phyloP scores from a whole-genome alignment of 768 basidiomycete genomes.

The Cubamyces sp. region DNA sequence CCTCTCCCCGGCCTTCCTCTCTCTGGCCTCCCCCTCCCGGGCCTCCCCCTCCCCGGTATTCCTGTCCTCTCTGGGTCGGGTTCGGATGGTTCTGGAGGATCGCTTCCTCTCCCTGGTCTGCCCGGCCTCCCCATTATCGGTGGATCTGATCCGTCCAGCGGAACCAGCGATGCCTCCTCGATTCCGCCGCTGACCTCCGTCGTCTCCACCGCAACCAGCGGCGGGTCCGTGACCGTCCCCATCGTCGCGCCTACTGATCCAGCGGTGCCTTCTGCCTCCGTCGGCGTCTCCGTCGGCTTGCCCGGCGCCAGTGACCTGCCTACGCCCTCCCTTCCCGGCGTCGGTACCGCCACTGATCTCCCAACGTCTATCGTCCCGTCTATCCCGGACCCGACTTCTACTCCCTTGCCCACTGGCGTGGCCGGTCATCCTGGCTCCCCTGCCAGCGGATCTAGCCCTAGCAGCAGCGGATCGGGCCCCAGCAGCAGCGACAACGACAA shows the following conservation, averaged over 20 bases:
- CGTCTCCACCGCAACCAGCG: background rate
- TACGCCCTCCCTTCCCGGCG: background rate
- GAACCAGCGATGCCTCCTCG: background rate
- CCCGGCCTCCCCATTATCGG: background rate
- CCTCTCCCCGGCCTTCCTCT: background rate
- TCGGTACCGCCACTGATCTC: background rate
- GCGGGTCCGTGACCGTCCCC: background rate
- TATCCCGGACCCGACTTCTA: background rate
- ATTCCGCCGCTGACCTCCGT: background rate
- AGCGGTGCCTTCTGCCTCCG: background rate
- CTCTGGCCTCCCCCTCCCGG: background rate
- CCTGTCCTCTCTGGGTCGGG: background rate
- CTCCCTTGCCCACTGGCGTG: background rate
- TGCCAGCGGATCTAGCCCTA: background rate
- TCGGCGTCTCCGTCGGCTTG: background rate
- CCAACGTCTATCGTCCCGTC: background rate
- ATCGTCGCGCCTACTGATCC: background rate
- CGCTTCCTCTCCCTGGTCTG: background rate
- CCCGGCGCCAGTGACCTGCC: background rate
- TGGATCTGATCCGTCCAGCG: background rate
- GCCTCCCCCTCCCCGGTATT: background rate
- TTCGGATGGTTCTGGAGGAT: background rate
- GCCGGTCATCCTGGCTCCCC: background rate
- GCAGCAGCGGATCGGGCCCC: background rate
- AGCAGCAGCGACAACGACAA: background rate